A percentile compares a stretch with the other conserved stretches of the same genome.
Conservation (phyloP, 139 green algal species). For the Tetratostichococcus sp. region DNA sequence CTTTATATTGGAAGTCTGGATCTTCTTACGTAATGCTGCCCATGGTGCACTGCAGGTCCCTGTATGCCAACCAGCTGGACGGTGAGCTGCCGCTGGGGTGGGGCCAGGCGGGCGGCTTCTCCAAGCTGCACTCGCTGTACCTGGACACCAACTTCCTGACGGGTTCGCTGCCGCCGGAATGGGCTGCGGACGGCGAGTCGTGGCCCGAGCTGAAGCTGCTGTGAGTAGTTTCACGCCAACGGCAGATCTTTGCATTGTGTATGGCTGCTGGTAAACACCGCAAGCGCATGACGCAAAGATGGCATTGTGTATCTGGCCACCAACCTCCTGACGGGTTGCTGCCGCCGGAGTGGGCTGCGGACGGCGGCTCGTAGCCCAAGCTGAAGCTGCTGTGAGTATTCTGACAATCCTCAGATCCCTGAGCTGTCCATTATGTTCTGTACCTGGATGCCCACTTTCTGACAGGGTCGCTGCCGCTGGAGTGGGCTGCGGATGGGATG, state of each 20-base stretch:
- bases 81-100: slow-evolving; percentile 13
- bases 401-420: too few species aligned
- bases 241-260: too few species aligned
- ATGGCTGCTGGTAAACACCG: too few species aligned
- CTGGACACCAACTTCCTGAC: slow-evolving; percentile 26
- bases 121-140: slow-evolving; percentile 11
- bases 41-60: neutral
- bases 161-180: slow-evolving; percentile 19
- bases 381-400: too few species aligned
- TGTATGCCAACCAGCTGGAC: slow-evolving; percentile 10
- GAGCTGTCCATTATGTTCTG: too few species aligned
- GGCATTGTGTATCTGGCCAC: too few species aligned
- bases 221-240: slow-evolving; percentile 9
- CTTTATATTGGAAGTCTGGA: too few species aligned
- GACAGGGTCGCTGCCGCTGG: slow-evolving; percentile 3
- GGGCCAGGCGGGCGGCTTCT: neutral
- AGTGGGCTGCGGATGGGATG: neutral
- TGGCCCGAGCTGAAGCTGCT: slow-evolving; percentile 3
- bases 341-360: too few species aligned
- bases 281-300: too few species aligned
- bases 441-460: slow-evolving; percentile 18
- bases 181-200: slow-evolving; percentile 6
- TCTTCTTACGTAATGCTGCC: too few species aligned
- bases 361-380: too few species aligned
- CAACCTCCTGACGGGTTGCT: too few species aligned